Base-by-base conservation (phyloP, 75 land plant genomes). In the Isoetes taiwanensis region DNA sequence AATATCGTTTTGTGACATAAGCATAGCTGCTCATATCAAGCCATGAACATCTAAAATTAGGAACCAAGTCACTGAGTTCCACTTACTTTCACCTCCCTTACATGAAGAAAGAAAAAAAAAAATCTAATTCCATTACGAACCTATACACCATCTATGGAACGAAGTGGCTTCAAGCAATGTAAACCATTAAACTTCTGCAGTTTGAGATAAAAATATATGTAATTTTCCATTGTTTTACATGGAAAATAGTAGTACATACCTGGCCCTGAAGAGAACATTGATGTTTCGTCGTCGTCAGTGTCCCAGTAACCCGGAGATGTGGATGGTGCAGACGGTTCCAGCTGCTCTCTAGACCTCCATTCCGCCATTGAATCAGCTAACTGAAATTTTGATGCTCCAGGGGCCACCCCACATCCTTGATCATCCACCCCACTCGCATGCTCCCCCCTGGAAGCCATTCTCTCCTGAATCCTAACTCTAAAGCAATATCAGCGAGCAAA, bases 271-370 rank as follows among this genome's bases (percentile, higher is more conserved):
- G 77, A 73, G 62, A 69, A 42, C 40, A 33, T 57, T 59, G 70
- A 73, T 37, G 76, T 77, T 41, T 78, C 79, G 28, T 70, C 72
- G 19, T 81, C 83, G 41, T 81, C 85, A 9, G 72, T 72, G 46
- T 87, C 86, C 86, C 94, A 85, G 69, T 81, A 87, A 29, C 80
- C 81, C 0, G 94, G 94, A 9, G 84, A 87, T 53, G 94, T 87
- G 6, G 94, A 87, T 9, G 94, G 81, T 12, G 70, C 76, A 55
- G 84, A 85, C 62, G 81, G 79, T 32, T 87, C 87, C 33, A 83
- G 68, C 68, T 87, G 94, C 69, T 83, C 94, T 50, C 72, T 64
- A 9, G 87, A 87, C 37, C 87, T 63, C 94, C 94, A 87, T 63
- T 87, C 87, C 11, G 80, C 59, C 9, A 72, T 48, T 46, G 82